phyloP scores from a whole-genome alignment of 2,329 filamentous ascomycete genomes.

The Hypoxylon sp. region DNA sequence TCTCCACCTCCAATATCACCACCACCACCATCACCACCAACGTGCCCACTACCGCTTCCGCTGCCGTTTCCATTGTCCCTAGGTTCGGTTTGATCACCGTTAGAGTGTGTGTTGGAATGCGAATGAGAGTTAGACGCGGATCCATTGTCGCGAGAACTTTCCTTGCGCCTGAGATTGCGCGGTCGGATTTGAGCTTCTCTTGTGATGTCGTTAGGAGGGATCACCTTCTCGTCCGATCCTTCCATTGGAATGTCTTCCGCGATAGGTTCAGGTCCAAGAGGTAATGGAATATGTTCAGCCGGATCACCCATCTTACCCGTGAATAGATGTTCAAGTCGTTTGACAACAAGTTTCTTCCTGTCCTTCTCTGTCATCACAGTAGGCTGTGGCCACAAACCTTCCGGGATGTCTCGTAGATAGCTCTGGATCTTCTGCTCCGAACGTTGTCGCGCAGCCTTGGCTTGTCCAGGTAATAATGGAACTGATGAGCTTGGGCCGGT shows the following conservation, averaged over 20 bases:
- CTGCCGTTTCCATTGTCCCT: slow-evolving; percentile 47
- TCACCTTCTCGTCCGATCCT: slow-evolving; percentile 20
- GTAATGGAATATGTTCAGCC: slow-evolving; percentile 46
- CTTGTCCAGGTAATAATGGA: slow-evolving; percentile 47
- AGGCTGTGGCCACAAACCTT: slow-evolving; percentile 70
- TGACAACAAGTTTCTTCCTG: slow-evolving; percentile 79
- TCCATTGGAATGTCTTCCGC: slow-evolving; percentile 45
- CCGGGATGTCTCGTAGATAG: slow-evolving; percentile 77
- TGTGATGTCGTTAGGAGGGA: slow-evolving; percentile 45
- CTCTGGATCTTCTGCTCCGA: slow-evolving; percentile 70
- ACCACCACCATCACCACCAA: too few species aligned
- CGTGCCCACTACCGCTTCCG: slow-evolving; percentile 12
- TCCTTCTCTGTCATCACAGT: slow-evolving; percentile 73
- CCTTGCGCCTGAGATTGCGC: slow-evolving; percentile 47
- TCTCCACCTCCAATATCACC: slow-evolving; percentile 30
- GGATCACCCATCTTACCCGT: slow-evolving; percentile 69
- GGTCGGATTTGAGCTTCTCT: slow-evolving; percentile 61
- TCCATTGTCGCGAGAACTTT: slow-evolving; percentile 54
- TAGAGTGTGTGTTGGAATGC: slow-evolving; percentile 52
- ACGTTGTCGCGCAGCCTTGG: slow-evolving; percentile 49
- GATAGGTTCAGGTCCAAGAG: slow-evolving; percentile 41
- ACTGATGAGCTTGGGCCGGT: slow-evolving; percentile 57
- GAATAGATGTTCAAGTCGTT: slow-evolving; percentile 81
- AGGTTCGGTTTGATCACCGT: slow-evolving; percentile 57
- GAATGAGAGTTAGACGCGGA: slow-evolving; percentile 56